These are phyloP conservation scores for Coemansia sp. DNA, from an alignment of 192 early-diverging fungal species.

Conservation along the genomic window DNA sequence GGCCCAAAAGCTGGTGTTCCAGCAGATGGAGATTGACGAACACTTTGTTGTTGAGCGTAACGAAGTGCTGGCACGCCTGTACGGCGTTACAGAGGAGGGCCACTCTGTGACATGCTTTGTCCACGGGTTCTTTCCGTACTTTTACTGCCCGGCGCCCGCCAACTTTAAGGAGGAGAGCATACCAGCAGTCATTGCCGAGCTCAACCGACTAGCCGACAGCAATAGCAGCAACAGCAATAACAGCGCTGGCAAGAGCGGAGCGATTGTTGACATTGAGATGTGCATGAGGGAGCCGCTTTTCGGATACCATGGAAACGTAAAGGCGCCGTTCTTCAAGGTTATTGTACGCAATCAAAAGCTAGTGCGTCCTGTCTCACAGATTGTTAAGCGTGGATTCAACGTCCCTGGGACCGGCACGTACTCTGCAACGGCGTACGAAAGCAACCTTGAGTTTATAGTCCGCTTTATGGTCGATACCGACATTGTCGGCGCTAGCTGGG, in stretches of 20 bases:
- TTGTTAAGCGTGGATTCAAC: slow-evolving; percentile 59
- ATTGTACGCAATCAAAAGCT: slow-evolving; percentile 62
- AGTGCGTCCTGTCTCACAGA: slow-evolving; percentile 30
- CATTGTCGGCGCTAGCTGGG: slow-evolving; percentile 87
- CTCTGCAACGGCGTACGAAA: slow-evolving; percentile 73
- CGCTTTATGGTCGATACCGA: slow-evolving; percentile 95
- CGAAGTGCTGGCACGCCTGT: slow-evolving; percentile 72
- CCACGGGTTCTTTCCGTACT: slow-evolving; percentile 87
- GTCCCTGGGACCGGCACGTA: slow-evolving; percentile 60
- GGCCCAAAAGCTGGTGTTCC: slow-evolving; percentile 70
- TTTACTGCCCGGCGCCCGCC: slow-evolving; percentile 89
- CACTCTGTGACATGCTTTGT: slow-evolving; percentile 90
- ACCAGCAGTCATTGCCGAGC: slow-evolving; percentile 35
- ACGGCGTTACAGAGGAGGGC: slow-evolving; percentile 87
- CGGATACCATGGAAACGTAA: slow-evolving; percentile 82
- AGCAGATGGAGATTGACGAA: slow-evolving; percentile 96
- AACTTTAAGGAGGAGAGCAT: slow-evolving; percentile 69
- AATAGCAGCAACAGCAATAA: slow-evolving; percentile 24
- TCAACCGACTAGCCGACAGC: slow-evolving; percentile 44
- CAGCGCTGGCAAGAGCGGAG: slow-evolving; percentile 6
- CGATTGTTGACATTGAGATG: slow-evolving; percentile 59
- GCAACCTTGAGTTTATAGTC: slow-evolving; percentile 82
- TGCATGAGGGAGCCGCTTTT: slow-evolving; percentile 79
- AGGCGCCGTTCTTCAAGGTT: slow-evolving; percentile 79
- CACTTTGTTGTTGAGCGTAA: slow-evolving; percentile 57